Base-by-base conservation (phyloP, 2,329 filamentous ascomycete species). In the Cordyceps cicadae region DNA sequence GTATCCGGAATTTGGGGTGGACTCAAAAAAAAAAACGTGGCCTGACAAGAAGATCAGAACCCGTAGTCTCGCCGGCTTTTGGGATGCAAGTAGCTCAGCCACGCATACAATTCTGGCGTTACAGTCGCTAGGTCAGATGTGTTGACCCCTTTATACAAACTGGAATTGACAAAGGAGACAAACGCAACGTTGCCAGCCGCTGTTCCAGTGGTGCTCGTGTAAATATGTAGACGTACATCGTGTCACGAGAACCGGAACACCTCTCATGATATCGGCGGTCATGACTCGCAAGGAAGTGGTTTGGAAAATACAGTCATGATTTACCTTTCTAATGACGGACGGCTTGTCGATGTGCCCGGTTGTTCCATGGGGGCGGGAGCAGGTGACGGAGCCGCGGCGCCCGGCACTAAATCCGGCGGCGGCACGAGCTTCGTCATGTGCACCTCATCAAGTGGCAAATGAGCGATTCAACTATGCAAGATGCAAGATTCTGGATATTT, bases 371-470 rank as follows among this genome's bases (percentile, higher is more conserved):
- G 21, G n/a, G 12, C 37, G 58, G 56, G 41, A 19, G 43, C 58
- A 60, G 58, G 50, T 60, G 58, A 60, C 51, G 51, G 58, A 37
- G 41, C 21, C 32, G 51, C 49, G 43, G 37, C 4, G 43, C 17
- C 51, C 29, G 7, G 29, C 29, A 29, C 29, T 29, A 29, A 29
- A 24, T 24, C 29, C 29, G 29, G 24, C 24, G 58, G 17, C 58
- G 50, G 32, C 58, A 49, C 48, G 41, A 43, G 21, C 55, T 19
- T 51, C 55, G 48, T 58, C 55, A 58, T 58, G 54, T 41, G 54
- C 45, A 6, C 45, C 54, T 49, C 54, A 57, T 57, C 43, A 49
- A 34, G 21, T 34, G 55, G 34, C 15, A 45, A 51, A 41, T 51
- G 9, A 1, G 5, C 34, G 17, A 14, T 41, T 6, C 17, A 51